phyloP scores from a whole-genome alignment of 2,329 filamentous ascomycete genomes.

The Exophiala aquamarina region DNA sequence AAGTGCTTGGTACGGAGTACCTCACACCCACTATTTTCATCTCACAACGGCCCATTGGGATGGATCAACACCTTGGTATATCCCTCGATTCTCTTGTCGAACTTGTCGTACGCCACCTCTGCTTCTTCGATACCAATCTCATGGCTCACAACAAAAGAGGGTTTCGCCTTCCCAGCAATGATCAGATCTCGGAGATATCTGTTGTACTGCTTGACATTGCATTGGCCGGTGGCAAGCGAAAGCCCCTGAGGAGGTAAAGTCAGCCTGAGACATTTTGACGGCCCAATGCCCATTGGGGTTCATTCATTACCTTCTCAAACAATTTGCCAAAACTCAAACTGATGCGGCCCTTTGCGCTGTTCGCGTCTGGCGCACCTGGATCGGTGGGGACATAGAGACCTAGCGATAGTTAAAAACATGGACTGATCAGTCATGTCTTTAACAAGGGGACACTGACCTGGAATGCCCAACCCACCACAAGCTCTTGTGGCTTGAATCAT shows the following conservation, averaged over 20 bases:
- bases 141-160: slow-evolving; percentile 66
- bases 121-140: slow-evolving; percentile 64
- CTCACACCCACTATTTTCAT: too few species aligned
- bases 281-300: too few species aligned
- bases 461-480: slow-evolving; percentile 62
- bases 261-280: too few species aligned
- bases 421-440: slow-evolving; percentile 15
- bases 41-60: slow-evolving; percentile 54
- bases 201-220: slow-evolving; percentile 69
- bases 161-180: slow-evolving; percentile 63
- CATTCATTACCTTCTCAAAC: slow-evolving; percentile 65
- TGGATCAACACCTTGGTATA: slow-evolving; percentile 69
- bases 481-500: slow-evolving; percentile 63
- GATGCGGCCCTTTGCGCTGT: slow-evolving; percentile 63
- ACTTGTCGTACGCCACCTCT: slow-evolving; percentile 62
- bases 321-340: slow-evolving; percentile 66
- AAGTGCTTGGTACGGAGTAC: background rate
- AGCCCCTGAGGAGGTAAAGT: slow-evolving; percentile 10
- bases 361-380: slow-evolving; percentile 62
- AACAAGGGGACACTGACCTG: slow-evolving; percentile 49
- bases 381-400: slow-evolving; percentile 47
- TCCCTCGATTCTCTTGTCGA: slow-evolving; percentile 65
- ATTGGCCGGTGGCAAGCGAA: slow-evolving; percentile 60
- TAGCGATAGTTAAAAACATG: background rate
- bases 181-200: slow-evolving; percentile 66